Conservation (phyloP, 306 rosid species). For the Lithocarpus polystachyus region DNA sequence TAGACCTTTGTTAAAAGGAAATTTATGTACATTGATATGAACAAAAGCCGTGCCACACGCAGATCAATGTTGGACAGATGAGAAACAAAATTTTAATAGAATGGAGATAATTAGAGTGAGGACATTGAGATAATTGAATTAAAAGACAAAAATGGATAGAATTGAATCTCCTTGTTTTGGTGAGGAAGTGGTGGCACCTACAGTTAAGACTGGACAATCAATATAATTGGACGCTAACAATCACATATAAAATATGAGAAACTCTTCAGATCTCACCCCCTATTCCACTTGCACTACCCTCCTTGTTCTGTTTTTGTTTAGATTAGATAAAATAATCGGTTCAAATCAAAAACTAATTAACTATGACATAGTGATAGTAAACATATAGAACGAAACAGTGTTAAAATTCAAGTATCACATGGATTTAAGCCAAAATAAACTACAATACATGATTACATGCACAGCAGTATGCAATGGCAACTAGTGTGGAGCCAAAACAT, state of each 20-base stretch:
- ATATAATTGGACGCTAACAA: neutral
- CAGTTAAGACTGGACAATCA: neutral
- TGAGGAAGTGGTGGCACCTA: neutral
- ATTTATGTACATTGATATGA: neutral
- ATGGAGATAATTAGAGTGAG: neutral
- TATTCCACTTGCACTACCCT: neutral
- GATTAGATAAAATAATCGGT: neutral
- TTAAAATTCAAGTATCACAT: conserved; percentile 9
- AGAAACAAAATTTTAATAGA: neutral
- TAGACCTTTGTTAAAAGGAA: neutral
- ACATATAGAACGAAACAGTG: conserved; percentile 7
- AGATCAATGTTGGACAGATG: conserved; percentile 2
- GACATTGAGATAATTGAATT: neutral
- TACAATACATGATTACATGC: neutral
- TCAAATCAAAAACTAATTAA: neutral
- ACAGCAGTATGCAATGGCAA: conserved; percentile 1
- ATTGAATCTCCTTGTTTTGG: neutral
- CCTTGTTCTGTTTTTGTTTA: neutral
- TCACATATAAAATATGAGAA: neutral
- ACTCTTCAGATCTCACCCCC: neutral
- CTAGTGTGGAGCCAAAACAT: conserved; percentile 14
- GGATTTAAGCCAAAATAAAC: neutral
- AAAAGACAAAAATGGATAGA: neutral
- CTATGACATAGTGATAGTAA: neutral
- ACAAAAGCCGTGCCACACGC: neutral